Percentiles rank a stretch among this genome's conserved stretches.
Evolutionary conservation across 164 flowering plant species (phyloP).

Genomic region (Euptelea pleiosperma): DNA sequence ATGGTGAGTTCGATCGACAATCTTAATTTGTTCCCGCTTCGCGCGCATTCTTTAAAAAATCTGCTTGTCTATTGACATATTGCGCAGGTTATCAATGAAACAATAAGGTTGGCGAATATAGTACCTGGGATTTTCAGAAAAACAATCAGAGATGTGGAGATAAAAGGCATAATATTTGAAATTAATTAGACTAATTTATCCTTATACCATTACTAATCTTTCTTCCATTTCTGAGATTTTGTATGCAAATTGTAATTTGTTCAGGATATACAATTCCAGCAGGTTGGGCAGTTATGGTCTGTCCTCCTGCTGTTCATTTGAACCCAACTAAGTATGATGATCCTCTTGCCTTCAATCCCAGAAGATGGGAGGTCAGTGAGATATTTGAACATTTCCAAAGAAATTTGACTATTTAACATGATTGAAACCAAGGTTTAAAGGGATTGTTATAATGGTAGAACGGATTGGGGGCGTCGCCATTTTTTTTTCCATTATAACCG

Average conservation of each 20-base stretch:
- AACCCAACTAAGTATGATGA: slow-evolving; percentile 61
- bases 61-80: no score
- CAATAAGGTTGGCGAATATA: slow-evolving; percentile 27
- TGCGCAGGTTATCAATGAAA: slow-evolving; percentile 40
- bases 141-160: slow-evolving; percentile 21
- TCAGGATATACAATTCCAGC: slow-evolving; percentile 85
- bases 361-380: slow-evolving; percentile 72
- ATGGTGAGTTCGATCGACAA: slow-evolving; percentile 29
- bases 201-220: neutral
- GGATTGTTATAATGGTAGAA: no score
- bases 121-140: slow-evolving; percentile 32
- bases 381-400: neutral
- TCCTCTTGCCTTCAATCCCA: slow-evolving; percentile 75
- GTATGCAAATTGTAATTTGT: no score
- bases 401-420: no score
- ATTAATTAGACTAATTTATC: neutral
- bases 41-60: no score
- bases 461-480: no score
- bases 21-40: no score
- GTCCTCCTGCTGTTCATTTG: slow-evolving; percentile 87
- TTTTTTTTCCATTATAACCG: no score
- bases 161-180: slow-evolving; percentile 18
- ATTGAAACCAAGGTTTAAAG: no score
- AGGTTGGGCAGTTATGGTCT: slow-evolving; percentile 85
- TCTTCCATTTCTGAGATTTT: neutral